phyloP scores from a whole-genome alignment of 805 yeast species.

The Monosporozyma siamensis region DNA sequence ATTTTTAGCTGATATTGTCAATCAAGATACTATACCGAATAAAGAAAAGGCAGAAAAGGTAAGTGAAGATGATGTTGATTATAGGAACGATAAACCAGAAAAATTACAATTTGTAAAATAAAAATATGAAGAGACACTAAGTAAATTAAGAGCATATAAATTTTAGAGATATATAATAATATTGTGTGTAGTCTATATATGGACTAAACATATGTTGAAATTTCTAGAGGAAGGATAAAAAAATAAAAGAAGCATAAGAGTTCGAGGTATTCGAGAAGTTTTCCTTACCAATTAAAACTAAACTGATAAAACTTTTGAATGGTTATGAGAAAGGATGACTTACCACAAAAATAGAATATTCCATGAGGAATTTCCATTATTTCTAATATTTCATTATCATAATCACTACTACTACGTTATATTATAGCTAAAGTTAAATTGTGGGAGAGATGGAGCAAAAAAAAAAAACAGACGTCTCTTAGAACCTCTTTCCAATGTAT shows the following conservation, averaged over 20 bases:
- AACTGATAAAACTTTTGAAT: too few relatives aligned
- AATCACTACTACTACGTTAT: background rate
- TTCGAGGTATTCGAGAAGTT: too few relatives aligned
- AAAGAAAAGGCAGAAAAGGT: too few relatives aligned
- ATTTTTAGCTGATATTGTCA: conserved; percentile 33
- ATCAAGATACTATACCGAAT: too few relatives aligned
- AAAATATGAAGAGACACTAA: background rate
- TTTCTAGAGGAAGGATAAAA: background rate
- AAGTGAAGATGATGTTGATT: conserved; percentile 6
- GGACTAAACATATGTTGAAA: background rate
- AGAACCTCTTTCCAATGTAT: background rate
- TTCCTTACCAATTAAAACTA: too few relatives aligned
- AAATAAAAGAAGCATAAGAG: too few relatives aligned
- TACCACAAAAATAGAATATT: too few relatives aligned
- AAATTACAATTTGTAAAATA: conserved; percentile 7
- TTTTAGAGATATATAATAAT: too few relatives aligned
- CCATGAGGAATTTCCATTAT: too few relatives aligned
- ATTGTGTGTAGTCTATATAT: too few relatives aligned
- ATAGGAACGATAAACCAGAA: conserved; percentile 14
- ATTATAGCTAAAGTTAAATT: background rate
- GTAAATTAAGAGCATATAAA: too few relatives aligned
- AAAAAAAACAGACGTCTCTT: background rate
- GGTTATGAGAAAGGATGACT: too few relatives aligned
- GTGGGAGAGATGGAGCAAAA: background rate
- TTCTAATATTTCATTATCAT: conserved; percentile 1